These are phyloP conservation scores for Aristolochia fimbriata DNA, from an alignment of 164 flowering plant genomes.

Conservation along the genomic window DNA sequence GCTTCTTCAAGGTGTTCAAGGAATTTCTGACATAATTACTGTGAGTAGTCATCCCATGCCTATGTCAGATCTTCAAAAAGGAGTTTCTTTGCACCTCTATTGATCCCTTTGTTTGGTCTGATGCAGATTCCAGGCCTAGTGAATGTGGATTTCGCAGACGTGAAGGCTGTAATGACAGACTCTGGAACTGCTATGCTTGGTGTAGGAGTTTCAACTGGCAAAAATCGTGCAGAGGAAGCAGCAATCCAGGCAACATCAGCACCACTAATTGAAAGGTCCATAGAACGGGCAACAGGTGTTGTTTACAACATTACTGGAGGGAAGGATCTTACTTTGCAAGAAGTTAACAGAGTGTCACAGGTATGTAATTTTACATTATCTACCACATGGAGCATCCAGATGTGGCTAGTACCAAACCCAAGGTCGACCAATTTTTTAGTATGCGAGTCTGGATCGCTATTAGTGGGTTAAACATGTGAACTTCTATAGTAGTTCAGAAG, in stretches of 20 bases:
- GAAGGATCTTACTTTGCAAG: constrained; percentile 96
- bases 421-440: too few species aligned
- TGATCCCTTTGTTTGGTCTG: not conserved
- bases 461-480: too few species aligned
- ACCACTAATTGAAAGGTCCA: constrained; percentile 88
- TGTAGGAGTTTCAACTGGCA: constrained; percentile 95
- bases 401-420: too few species aligned
- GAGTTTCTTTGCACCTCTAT: not conserved
- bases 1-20: constrained; percentile 22
- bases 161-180: constrained; percentile 95
- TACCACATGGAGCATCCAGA: too few species aligned
- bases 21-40: constrained; percentile 21
- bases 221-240: constrained; percentile 98
- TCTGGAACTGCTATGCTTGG: constrained; percentile 99
- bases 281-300: constrained; percentile 92
- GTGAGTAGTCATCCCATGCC: constrained; percentile 2
- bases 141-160: constrained; percentile 98
- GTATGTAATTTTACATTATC: constrained; percentile 15
- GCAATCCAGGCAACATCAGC: constrained; percentile 97
- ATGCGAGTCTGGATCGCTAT: too few species aligned
- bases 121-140: constrained; percentile 96
- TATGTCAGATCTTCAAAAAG: not conserved
- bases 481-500: too few species aligned
- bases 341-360: constrained; percentile 97
- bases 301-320: constrained; percentile 98